These are phyloP conservation scores for Colletotrichum eleusines DNA, from an alignment of 2,329 filamentous ascomycete genomes.

Conservation along the genomic window DNA sequence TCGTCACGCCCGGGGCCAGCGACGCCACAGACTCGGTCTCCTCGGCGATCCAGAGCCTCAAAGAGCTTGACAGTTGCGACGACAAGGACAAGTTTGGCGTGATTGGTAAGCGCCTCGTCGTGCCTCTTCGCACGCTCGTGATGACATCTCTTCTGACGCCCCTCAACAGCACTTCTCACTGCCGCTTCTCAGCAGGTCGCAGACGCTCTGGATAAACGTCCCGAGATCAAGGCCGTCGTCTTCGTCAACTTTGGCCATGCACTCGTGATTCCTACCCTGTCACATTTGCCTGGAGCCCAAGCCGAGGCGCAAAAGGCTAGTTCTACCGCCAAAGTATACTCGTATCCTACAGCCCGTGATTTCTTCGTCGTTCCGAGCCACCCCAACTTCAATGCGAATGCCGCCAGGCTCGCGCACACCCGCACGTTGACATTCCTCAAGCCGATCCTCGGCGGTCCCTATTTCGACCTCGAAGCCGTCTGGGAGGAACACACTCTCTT, in stretches of 20 bases:
- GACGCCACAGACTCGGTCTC: not conserved
- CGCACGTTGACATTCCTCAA: conserved; percentile 76
- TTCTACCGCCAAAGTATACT: conserved; percentile 50
- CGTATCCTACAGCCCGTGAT: conserved; percentile 53
- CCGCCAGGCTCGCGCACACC: conserved; percentile 74
- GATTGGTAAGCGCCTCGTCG: conserved; percentile 13
- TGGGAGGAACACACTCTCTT: conserved; percentile 84
- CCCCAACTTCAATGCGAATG: conserved; percentile 61
- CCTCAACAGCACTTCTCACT: conserved; percentile 6
- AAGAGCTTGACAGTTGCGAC: conserved; percentile 43
- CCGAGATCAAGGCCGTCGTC: conserved; percentile 36
- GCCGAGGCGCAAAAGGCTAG: not conserved
- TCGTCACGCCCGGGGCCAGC: not conserved
- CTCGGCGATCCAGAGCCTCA: conserved; percentile 21
- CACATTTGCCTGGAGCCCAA: conserved; percentile 16
- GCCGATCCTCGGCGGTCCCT: conserved; percentile 70
- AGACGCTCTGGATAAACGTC: not conserved
- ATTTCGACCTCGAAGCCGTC: conserved; percentile 80
- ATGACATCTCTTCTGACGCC: not conserved
- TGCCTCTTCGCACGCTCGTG: not conserved
- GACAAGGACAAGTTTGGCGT: conserved; percentile 47
- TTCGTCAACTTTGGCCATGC: conserved; percentile 31
- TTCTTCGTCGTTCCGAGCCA: conserved; percentile 63
- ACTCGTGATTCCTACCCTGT: conserved; percentile 29
- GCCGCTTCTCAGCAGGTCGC: not conserved